A percentile compares a stretch with the other conserved stretches of the same genome.
Evolutionary conservation across 768 basidiomycete species (phyloP).

Genomic region (Suillus paluster): DNA sequence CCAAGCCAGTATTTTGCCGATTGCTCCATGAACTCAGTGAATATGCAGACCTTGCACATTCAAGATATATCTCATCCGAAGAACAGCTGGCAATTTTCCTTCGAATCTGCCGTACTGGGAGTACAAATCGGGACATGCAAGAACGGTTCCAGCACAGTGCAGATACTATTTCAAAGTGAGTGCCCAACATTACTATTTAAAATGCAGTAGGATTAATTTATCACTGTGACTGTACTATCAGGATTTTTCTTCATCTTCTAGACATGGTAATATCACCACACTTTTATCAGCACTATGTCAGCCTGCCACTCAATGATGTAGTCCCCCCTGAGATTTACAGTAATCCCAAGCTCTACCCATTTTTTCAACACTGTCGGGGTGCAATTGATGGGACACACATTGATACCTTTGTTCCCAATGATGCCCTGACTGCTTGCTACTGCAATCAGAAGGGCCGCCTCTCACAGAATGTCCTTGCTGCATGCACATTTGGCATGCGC

Average conservation of each 20-base stretch:
- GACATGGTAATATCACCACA: slow-evolving; percentile 14
- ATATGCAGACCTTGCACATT: neutral
- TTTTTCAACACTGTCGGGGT: slow-evolving; percentile 26
- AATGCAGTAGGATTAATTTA: no score
- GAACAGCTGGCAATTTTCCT: slow-evolving; percentile 3
- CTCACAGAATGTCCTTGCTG: slow-evolving; percentile 31
- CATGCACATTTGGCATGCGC: slow-evolving; percentile 22
- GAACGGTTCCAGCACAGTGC: neutral
- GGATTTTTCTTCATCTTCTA: slow-evolving; percentile 23
- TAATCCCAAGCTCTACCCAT: slow-evolving; percentile 31
- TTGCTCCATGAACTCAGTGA: neutral
- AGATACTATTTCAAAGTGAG: slow-evolving; percentile 3
- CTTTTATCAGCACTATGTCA: slow-evolving; percentile 30
- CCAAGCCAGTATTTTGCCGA: neutral
- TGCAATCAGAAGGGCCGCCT: slow-evolving; percentile 31
- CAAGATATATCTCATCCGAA: neutral
- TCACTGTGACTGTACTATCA: neutral
- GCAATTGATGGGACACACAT: slow-evolving; percentile 35
- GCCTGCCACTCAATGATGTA: slow-evolving; percentile 19
- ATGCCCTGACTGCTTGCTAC: slow-evolving; percentile 18
- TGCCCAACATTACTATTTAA: no score
- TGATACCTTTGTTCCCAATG: slow-evolving; percentile 22
- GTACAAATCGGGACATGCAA: neutral
- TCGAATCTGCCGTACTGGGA: neutral
- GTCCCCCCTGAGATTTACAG: slow-evolving; percentile 18